phyloP scores from a whole-genome alignment of 208 protist genomes.

The Trypanosoma lewisi region DNA sequence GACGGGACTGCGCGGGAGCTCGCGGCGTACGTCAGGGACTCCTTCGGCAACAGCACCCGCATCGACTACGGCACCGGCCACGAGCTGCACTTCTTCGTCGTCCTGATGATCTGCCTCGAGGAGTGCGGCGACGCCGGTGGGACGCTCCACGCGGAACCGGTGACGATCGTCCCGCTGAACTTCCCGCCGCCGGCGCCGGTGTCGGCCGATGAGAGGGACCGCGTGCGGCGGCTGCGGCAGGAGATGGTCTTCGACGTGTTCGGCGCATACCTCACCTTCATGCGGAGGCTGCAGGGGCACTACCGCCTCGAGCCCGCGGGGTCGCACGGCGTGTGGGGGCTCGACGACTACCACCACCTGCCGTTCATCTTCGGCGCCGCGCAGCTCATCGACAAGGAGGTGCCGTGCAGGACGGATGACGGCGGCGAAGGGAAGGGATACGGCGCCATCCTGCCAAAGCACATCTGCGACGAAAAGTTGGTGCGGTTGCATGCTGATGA shows the following conservation, averaged over 20 bases:
- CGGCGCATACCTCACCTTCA: constrained; percentile 90
- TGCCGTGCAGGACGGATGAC: constrained; percentile 10
- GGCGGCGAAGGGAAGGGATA: constrained; percentile 23
- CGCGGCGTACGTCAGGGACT: constrained; percentile 86
- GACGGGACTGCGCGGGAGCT: constrained; percentile 32
- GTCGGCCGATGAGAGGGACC: constrained; percentile 18
- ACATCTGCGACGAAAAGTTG: constrained; percentile 50
- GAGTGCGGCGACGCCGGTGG: constrained; percentile 68
- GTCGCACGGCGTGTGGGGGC: constrained; percentile 97
- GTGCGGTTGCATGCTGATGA: constrained; percentile 34
- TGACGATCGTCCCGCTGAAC: constrained; percentile 9
- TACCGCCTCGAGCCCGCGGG: constrained; percentile 96
- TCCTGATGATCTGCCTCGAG: constrained; percentile 89
- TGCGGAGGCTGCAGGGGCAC: constrained; percentile 82
- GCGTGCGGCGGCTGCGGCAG: constrained; percentile 45
- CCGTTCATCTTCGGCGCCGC: constrained; percentile 96
- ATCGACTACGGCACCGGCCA: constrained; percentile 99
- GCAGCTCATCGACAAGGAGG: constrained; percentile 90
- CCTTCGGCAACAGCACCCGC: constrained; percentile 95
- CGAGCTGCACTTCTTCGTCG: constrained; percentile 96
- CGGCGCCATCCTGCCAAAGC: constrained; percentile 80
- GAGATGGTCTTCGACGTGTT: constrained; percentile 91
- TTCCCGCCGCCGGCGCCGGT: constrained; percentile 24
- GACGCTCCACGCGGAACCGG: constrained; percentile 33
- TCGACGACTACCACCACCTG: constrained; percentile 99